A percentile compares a stretch with the other conserved stretches of the same genome.
Evolutionary conservation across 306 rosid genomes (phyloP).

Genomic region (Inga laurina): DNA sequence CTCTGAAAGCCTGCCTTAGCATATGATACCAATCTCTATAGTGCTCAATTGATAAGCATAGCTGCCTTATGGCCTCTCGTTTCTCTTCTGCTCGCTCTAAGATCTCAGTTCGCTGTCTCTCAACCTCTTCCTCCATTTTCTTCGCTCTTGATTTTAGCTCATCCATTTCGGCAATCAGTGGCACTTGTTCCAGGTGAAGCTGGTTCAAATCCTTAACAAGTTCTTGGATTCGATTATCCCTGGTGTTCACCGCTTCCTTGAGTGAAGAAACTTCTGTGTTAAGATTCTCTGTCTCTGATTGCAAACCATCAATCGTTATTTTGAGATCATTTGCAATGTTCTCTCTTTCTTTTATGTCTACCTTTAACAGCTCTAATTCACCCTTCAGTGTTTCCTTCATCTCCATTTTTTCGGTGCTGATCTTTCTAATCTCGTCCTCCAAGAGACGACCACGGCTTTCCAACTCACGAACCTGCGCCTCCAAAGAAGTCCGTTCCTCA

Average conservation of each 20-base stretch:
- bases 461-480: slow-evolving; percentile 10
- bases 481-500: slow-evolving; percentile 46
- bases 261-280: slow-evolving; percentile 43
- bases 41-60: slow-evolving; percentile 86
- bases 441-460: slow-evolving; percentile 5
- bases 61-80: slow-evolving; percentile 89
- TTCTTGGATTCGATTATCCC: slow-evolving; percentile 47
- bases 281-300: slow-evolving; percentile 58
- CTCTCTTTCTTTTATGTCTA: slow-evolving; percentile 31
- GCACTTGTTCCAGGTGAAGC: slow-evolving; percentile 52
- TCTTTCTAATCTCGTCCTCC: slow-evolving; percentile 71
- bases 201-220: slow-evolving; percentile 52
- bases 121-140: slow-evolving; percentile 65
- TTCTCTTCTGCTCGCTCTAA: slow-evolving; percentile 84
- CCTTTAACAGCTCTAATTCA: slow-evolving; percentile 53
- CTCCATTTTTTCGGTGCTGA: slow-evolving; percentile 56
- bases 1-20: slow-evolving; percentile 62
- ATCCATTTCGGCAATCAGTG: slow-evolving; percentile 50
- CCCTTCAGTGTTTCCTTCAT: slow-evolving; percentile 37
- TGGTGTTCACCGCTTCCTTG: slow-evolving; percentile 41
- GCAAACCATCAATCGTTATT: slow-evolving; percentile 40
- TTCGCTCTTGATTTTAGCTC: slow-evolving; percentile 51
- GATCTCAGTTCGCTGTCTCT: slow-evolving; percentile 63
- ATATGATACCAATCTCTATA: slow-evolving; percentile 60
- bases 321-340: slow-evolving; percentile 47